These are phyloP conservation scores for Penicillium sp. DNA, from an alignment of 2,329 filamentous ascomycete genomes.

Conservation along the genomic window DNA sequence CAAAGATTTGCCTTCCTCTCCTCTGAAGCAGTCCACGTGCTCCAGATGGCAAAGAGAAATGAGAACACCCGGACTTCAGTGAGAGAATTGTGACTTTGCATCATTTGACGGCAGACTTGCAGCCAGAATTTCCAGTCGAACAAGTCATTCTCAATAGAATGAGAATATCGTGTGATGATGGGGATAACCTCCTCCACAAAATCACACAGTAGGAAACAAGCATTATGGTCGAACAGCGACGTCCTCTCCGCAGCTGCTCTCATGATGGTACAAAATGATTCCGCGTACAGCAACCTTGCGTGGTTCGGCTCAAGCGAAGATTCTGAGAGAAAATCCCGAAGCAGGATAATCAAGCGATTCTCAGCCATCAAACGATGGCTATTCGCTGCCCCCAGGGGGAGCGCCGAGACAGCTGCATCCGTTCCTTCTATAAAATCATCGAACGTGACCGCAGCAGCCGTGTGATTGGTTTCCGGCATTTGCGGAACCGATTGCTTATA, in stretches of 20 bases:
- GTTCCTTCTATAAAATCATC: conserved; percentile 56
- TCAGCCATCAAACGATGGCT: conserved; percentile 75
- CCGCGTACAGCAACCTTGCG: conserved; percentile 63
- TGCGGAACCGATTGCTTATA: conserved; percentile 56
- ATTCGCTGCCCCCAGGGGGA: conserved; percentile 55
- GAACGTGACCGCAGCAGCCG: conserved; percentile 51
- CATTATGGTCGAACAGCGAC: conserved; percentile 70
- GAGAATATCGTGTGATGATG: conserved; percentile 54
- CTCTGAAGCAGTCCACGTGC: conserved; percentile 57
- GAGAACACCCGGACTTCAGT: conserved; percentile 78
- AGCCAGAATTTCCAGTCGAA: conserved; percentile 71
- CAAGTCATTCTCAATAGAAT: conserved; percentile 38
- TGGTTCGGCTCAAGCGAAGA: conserved; percentile 45
- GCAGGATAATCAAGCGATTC: conserved; percentile 70
- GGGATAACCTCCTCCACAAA: conserved; percentile 73
- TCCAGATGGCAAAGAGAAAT: conserved; percentile 73
- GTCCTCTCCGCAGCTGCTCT: conserved; percentile 66
- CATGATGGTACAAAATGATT: conserved; percentile 63
- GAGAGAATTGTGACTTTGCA: conserved; percentile 76
- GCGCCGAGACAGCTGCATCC: conserved; percentile 57
- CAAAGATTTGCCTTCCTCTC: conserved; percentile 64
- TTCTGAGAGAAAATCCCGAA: conserved; percentile 69
- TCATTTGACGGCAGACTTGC: conserved; percentile 66
- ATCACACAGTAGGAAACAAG: conserved; percentile 83
- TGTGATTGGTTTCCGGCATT: conserved; percentile 38